Evolutionary conservation across 768 basidiomycete species (phyloP).

Genomic region (Mycena rebaudengoi): DNA sequence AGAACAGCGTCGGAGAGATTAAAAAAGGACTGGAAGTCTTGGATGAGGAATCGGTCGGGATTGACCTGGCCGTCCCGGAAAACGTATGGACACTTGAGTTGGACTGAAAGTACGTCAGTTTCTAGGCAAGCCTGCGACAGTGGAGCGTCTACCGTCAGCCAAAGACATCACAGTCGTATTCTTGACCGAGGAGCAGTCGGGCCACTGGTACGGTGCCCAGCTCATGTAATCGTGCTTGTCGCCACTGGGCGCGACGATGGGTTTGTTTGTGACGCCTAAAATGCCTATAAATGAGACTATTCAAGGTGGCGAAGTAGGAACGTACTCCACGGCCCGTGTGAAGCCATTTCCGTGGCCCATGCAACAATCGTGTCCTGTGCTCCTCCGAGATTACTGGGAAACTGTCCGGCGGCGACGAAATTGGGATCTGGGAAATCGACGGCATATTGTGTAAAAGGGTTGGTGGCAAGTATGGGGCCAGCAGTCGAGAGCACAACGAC

Average conservation of each 20-base stretch:
- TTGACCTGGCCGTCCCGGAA: slow-evolving; percentile 71
- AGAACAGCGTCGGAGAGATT: slow-evolving; percentile 56
- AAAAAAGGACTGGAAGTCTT: slow-evolving; percentile 64
- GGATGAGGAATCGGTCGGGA: slow-evolving; percentile 64
- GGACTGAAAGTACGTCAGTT: slow-evolving; percentile 45
- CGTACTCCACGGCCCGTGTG: slow-evolving; percentile 62
- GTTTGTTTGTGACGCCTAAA: slow-evolving; percentile 63
- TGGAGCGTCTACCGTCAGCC: slow-evolving; percentile 60
- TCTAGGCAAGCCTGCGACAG: slow-evolving; percentile 6
- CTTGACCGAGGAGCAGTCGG: slow-evolving; percentile 64
- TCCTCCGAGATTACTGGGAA: slow-evolving; percentile 47
- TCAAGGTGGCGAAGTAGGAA: background rate
- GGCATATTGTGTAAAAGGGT: slow-evolving; percentile 51
- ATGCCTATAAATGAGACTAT: background rate
- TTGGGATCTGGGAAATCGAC: slow-evolving; percentile 65
- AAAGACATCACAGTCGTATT: slow-evolving; percentile 64
- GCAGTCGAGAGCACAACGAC: no score
- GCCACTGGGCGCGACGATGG: slow-evolving; percentile 57
- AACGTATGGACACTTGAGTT: slow-evolving; percentile 65
- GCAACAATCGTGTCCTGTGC: slow-evolving; percentile 56
- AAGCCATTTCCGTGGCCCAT: slow-evolving; percentile 56
- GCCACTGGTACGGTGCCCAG: slow-evolving; percentile 78
- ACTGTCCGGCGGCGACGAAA: slow-evolving; percentile 51
- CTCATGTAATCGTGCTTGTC: slow-evolving; percentile 73
- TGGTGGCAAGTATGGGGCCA: no score